Evolutionary conservation across 2,329 filamentous ascomycete genomes (phyloP).

Genomic region (Aspergillus sp.): DNA sequence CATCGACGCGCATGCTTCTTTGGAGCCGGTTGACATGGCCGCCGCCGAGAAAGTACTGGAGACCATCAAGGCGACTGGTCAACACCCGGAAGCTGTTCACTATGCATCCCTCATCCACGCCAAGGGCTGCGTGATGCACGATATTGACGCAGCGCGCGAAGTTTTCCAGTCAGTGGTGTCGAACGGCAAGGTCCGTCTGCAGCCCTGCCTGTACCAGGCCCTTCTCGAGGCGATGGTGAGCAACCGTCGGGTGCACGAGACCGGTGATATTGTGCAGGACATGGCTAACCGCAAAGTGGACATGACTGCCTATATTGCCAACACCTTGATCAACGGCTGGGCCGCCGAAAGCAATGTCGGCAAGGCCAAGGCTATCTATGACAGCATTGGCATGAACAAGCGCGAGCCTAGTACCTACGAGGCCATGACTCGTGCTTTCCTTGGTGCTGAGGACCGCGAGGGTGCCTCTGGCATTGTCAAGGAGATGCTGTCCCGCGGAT

Average conservation of each 20-base stretch:
- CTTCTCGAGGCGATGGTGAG: slow-evolving; percentile 97
- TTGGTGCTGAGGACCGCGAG: slow-evolving; percentile 73
- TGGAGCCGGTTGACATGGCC: slow-evolving; percentile 83
- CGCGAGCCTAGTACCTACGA: slow-evolving; percentile 98
- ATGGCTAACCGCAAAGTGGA: slow-evolving; percentile 71
- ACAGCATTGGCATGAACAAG: slow-evolving; percentile 66
- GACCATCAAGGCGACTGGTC: slow-evolving; percentile 66
- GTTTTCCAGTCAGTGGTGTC: slow-evolving; percentile 76
- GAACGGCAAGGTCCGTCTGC: slow-evolving; percentile 60
- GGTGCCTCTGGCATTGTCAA: slow-evolving; percentile 71
- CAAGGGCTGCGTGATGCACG: slow-evolving; percentile 86
- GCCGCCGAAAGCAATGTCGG: slow-evolving; percentile 72
- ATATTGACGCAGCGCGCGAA: slow-evolving; percentile 73
- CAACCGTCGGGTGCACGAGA: slow-evolving; percentile 75
- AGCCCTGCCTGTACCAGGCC: slow-evolving; percentile 88
- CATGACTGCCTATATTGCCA: slow-evolving; percentile 95
- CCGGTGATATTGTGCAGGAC: slow-evolving; percentile 63
- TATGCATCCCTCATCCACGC: slow-evolving; percentile 95
- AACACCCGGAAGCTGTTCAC: slow-evolving; percentile 82
- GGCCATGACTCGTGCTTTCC: slow-evolving; percentile 91
- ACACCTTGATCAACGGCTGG: slow-evolving; percentile 97
- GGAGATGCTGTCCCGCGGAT: slow-evolving; percentile 86
- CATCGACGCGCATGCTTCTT: slow-evolving; percentile 87
- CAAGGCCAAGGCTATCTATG: slow-evolving; percentile 73
- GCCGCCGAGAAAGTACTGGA: slow-evolving; percentile 79